Base-by-base conservation (phyloP, 345 rosid genomes). In the Microthlaspi erraticum region DNA sequence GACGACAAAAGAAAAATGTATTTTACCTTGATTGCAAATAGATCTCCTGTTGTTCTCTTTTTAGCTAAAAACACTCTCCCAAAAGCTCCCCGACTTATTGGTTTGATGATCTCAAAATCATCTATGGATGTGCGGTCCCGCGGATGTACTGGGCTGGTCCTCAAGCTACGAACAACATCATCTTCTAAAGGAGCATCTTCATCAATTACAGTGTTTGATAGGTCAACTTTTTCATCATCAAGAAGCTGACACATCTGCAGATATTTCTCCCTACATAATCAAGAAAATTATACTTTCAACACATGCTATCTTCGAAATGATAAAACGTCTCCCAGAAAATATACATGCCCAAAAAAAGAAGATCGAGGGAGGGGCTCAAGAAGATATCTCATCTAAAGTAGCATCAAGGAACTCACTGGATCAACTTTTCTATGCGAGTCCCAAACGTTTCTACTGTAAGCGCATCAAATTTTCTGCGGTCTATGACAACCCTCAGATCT, bases 81-180 rank as follows among this genome's bases (percentile, higher is more conserved):
- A 87, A 92, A 95, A 63, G 99, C 98, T 71, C 99, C 99, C 33
- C 99, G 96, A 69, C 99, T 95, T 57, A 95, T 92, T 78, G 99
- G 99, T 77, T 95, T 95, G 77, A 95, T 95, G 68, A 95, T 92
- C 87, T 87, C 97, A 79, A 95, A 95, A 79, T 95, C 97, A 85
- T 95, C 99, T 79, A 95, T 95, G 23, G 94, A 79, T 52, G 98
- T 95, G 60, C 98, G 97, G 79, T 95, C 99, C 77, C 84, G 89
- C 6, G 96, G 87, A 81, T 92, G 98, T 59, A 76, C 73, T 20
- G 99, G 99, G 79, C 98, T 90, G 68, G 99, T 86, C 76, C 99
- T 87, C 88, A 92, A 83, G 83, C 98, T 88, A 75, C 88, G 87
- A 53, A 92, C 88, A 67, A 88, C 92, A 74, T 95, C 99, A 84